Evolutionary conservation across 2,329 filamentous ascomycete species (phyloP).

Genomic region (Incumbomyces delicatus): DNA sequence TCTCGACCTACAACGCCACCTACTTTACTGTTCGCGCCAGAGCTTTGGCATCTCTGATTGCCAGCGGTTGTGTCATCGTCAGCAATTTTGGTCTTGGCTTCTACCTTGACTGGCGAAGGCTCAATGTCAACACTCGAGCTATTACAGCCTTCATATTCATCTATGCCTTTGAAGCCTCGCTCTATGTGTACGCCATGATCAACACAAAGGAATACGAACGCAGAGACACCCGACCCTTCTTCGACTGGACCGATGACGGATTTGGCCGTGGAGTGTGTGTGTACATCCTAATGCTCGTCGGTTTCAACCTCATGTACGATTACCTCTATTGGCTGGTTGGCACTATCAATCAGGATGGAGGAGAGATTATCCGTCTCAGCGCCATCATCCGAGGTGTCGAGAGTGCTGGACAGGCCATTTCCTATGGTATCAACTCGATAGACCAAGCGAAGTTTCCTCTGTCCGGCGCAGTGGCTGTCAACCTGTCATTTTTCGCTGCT

Average conservation of each 20-base stretch:
- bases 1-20: slow-evolving; percentile 57
- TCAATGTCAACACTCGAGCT: slow-evolving; percentile 34
- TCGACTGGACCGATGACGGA: slow-evolving; percentile 55
- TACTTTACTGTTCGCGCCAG: slow-evolving; percentile 63
- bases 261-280: slow-evolving; percentile 59
- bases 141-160: slow-evolving; percentile 38
- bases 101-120: slow-evolving; percentile 48
- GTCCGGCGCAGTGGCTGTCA: slow-evolving; percentile 36
- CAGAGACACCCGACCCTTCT: slow-evolving; percentile 43
- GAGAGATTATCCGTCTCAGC: slow-evolving; percentile 35
- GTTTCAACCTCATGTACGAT: slow-evolving; percentile 66
- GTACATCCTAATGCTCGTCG: slow-evolving; percentile 56
- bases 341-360: slow-evolving; percentile 47
- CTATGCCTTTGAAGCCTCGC: slow-evolving; percentile 34
- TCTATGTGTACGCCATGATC: slow-evolving; percentile 46
- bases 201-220: slow-evolving; percentile 39
- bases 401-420: slow-evolving; percentile 36
- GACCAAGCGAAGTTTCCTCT: slow-evolving; percentile 28
- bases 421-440: slow-evolving; percentile 34
- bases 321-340: slow-evolving; percentile 56
- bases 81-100: slow-evolving; percentile 55
- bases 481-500: slow-evolving; percentile 10
- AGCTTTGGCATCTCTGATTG: slow-evolving; percentile 61
- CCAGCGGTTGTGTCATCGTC: slow-evolving; percentile 51
- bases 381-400: slow-evolving; percentile 38